Percentiles rank a stretch among this genome's conserved stretches.
Conservation (phyloP, 306 rosid genomes). For the Rosa rugosa region DNA sequence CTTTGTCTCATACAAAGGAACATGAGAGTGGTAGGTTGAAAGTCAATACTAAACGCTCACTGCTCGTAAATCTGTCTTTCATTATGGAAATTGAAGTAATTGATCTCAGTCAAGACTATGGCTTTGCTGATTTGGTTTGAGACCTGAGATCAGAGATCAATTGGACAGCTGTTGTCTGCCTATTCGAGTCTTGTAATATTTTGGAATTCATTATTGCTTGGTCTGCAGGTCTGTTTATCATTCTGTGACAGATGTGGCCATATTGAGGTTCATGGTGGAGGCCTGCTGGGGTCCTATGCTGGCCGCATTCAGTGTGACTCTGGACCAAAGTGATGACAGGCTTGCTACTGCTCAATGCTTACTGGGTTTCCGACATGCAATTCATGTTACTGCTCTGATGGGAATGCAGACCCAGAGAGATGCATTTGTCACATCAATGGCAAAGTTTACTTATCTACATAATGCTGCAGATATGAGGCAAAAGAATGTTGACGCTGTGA, state of each 20-base stretch:
- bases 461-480: slow-evolving; percentile 99
- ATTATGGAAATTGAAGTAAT: not conserved
- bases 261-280: slow-evolving; percentile 98
- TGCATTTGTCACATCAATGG: slow-evolving; percentile 97
- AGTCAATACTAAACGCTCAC: not conserved
- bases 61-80: not conserved
- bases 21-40: slow-evolving; percentile 11
- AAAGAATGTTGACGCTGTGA: slow-evolving; percentile 98
- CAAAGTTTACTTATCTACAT: slow-evolving; percentile 94
- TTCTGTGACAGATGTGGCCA: slow-evolving; percentile 85
- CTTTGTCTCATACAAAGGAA: not conserved
- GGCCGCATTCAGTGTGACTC: slow-evolving; percentile 97
- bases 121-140: not conserved
- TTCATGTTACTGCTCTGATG: slow-evolving; percentile 93
- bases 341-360: slow-evolving; percentile 87
- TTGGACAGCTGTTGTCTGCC: not conserved
- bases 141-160: slow-evolving; percentile 3
- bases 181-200: slow-evolving; percentile 13
- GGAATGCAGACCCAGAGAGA: slow-evolving; percentile 99
- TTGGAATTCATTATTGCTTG: slow-evolving; percentile 27
- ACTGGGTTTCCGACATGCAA: slow-evolving; percentile 89
- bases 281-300: slow-evolving; percentile 99
- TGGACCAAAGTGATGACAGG: slow-evolving; percentile 97
- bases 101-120: not conserved
- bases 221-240: slow-evolving; percentile 85